Conservation (phyloP, 495 filamentous ascomycete species). For the Trichoderma reesei region DNA sequence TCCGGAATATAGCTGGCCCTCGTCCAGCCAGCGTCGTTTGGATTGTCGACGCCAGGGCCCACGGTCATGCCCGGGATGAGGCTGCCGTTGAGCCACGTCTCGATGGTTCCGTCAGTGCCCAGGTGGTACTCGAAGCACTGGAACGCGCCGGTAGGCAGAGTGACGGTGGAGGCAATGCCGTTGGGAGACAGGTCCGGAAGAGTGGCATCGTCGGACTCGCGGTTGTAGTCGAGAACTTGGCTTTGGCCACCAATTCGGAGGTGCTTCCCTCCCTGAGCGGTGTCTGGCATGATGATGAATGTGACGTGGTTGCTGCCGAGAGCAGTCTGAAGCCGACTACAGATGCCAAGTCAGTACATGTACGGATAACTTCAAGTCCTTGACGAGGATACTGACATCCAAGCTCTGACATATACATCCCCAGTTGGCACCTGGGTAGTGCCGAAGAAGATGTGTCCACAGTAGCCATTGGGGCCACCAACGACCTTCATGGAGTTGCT, state of each 20-base stretch:
- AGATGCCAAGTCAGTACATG: slow-evolving; percentile 11
- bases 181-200: slow-evolving; percentile 48
- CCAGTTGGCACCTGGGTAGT: slow-evolving; percentile 45
- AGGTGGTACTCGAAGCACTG: slow-evolving; percentile 51
- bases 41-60: slow-evolving; percentile 33
- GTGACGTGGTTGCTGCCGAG: slow-evolving; percentile 44
- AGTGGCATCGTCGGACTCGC: slow-evolving; percentile 50
- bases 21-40: slow-evolving; percentile 43
- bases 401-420: slow-evolving; percentile 45
- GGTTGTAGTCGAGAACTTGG: slow-evolving; percentile 51
- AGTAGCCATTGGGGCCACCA: slow-evolving; percentile 42
- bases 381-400: slow-evolving; percentile 34
- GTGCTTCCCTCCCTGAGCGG: slow-evolving; percentile 40
- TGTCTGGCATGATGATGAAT: slow-evolving; percentile 54
- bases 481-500: slow-evolving; percentile 46
- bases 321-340: slow-evolving; percentile 23
- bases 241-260: slow-evolving; percentile 49
- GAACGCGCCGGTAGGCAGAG: slow-evolving; percentile 39
- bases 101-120: slow-evolving; percentile 42
- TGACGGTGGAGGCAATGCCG: slow-evolving; percentile 39
- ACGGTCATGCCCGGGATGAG: slow-evolving; percentile 39
- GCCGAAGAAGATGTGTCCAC: slow-evolving; percentile 51
- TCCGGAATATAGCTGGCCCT: slow-evolving; percentile 36
- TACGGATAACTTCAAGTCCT: neutral
- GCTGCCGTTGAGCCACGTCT: slow-evolving; percentile 47